Percentiles rank a stretch among this genome's conserved stretches.
These are phyloP conservation scores for Nitzschia sp. DNA, from an alignment of 108 stramenopile species.

Conservation along the genomic window DNA sequence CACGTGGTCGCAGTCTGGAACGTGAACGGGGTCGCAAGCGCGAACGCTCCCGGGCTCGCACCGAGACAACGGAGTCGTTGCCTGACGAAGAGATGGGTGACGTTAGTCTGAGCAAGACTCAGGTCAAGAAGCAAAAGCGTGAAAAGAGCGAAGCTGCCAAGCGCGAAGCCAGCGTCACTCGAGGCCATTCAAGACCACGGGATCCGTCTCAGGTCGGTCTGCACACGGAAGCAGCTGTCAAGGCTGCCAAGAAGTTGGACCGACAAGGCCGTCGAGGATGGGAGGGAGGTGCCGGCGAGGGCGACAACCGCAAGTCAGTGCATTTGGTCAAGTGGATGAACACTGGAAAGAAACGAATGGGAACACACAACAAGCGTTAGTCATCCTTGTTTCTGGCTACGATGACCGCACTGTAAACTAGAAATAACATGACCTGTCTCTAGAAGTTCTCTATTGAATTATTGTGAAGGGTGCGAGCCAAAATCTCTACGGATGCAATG, in stretches of 20 bases:
- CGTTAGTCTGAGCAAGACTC: constrained; percentile 63
- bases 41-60: constrained; percentile 43
- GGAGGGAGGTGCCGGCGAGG: constrained; percentile 77
- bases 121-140: constrained; percentile 67
- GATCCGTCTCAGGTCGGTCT: constrained; percentile 80
- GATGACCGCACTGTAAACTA: no score
- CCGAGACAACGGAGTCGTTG: constrained; percentile 15
- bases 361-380: constrained; percentile 76
- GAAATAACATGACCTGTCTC: no score
- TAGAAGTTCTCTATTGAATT: no score
- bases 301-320: constrained; percentile 85
- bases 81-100: constrained; percentile 63
- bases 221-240: constrained; percentile 60
- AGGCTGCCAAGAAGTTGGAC: constrained; percentile 75
- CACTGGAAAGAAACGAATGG: constrained; percentile 90
- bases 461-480: no score
- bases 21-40: constrained; percentile 64
- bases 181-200: constrained; percentile 78
- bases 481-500: no score
- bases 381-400: no score
- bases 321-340: constrained; percentile 93
- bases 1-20: constrained; percentile 68
- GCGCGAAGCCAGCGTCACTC: constrained; percentile 60
- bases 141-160: constrained; percentile 55
- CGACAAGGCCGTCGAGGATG: constrained; percentile 62